Percentiles rank a stretch among this genome's conserved stretches.
These are phyloP conservation scores for Colletotrichum orchidophilum DNA, from an alignment of 2,329 filamentous ascomycete genomes.

Conservation along the genomic window DNA sequence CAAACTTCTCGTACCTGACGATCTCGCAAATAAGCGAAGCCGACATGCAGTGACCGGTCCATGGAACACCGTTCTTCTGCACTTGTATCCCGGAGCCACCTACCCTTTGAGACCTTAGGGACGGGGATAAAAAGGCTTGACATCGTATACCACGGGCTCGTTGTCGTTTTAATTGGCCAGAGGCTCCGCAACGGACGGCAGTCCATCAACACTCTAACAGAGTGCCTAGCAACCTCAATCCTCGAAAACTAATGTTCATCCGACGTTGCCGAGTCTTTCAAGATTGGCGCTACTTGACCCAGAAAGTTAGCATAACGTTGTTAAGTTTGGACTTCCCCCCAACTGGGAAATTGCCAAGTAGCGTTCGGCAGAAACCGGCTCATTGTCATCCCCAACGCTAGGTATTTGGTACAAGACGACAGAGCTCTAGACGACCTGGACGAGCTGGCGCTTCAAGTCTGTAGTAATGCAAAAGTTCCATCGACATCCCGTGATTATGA, in stretches of 20 bases:
- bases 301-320: not conserved
- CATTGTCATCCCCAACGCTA: not conserved
- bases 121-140: not conserved
- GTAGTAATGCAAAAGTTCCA: not conserved
- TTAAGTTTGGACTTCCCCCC: no score
- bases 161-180: not conserved
- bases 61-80: not conserved
- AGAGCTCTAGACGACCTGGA: not conserved
- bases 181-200: not conserved
- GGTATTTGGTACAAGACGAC: not conserved
- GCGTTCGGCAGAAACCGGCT: not conserved
- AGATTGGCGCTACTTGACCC: not conserved
- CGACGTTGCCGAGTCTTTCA: not conserved
- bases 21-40: not conserved
- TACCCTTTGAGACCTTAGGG: not conserved
- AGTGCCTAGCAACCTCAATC: conserved; percentile 3
- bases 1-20: not conserved
- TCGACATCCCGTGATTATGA: not conserved
- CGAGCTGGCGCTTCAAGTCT: not conserved
- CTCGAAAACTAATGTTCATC: not conserved
- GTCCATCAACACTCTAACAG: not conserved
- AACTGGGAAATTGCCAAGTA: not conserved
- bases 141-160: not conserved
- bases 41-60: not conserved
- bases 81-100: not conserved